Conservation (phyloP, 345 rosid genomes). For the Geranium brycei region DNA sequence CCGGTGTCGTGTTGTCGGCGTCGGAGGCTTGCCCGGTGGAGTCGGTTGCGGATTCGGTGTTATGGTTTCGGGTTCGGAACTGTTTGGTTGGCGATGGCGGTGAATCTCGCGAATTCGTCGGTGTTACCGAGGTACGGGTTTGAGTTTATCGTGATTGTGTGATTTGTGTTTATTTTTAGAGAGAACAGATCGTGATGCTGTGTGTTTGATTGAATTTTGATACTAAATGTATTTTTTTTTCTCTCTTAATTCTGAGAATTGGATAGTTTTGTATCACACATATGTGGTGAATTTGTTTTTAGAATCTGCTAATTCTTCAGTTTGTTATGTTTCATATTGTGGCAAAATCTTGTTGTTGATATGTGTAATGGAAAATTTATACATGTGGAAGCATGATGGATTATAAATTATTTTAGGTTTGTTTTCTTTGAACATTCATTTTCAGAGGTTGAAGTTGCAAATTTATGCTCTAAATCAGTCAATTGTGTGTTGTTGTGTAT, state of each 20-base stretch:
- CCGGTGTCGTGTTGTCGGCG: conserved; percentile 21
- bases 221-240: too few relatives aligned
- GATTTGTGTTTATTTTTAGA: background rate
- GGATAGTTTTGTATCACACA: too few relatives aligned
- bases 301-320: too few relatives aligned
- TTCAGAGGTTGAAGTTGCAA: background rate
- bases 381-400: too few relatives aligned
- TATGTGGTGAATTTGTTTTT: too few relatives aligned
- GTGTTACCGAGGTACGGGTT: conserved; percentile 50
- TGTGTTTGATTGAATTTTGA: background rate
- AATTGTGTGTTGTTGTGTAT: conserved; percentile 6
- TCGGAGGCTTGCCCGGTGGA: conserved; percentile 27
- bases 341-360: too few relatives aligned
- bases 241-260: too few relatives aligned
- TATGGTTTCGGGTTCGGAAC: conserved; percentile 32
- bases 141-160: background rate
- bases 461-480: too few relatives aligned
- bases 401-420: background rate
- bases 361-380: too few relatives aligned
- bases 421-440: background rate
- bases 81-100: conserved; percentile 20
- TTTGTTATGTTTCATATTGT: too few relatives aligned
- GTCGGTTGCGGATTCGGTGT: conserved; percentile 35
- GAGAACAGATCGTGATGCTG: too few relatives aligned
- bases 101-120: conserved; percentile 24